Conservation (phyloP, 2,329 filamentous ascomycete species). For the Xylariaceae sp. region DNA sequence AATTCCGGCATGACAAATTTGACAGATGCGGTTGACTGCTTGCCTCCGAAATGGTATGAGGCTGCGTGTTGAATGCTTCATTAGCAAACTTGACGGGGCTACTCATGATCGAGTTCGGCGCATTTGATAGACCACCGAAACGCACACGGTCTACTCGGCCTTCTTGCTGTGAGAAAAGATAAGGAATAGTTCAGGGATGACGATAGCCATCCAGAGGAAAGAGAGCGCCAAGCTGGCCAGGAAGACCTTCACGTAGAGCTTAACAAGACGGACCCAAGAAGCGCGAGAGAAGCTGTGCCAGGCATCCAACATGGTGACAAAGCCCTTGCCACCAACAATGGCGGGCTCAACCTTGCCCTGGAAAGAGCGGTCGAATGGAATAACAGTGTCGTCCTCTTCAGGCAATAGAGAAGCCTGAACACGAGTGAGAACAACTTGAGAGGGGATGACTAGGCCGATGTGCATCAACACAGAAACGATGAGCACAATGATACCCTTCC, state of each 20-base stretch:
- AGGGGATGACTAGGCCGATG: conserved; percentile 67
- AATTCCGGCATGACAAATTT: too few relatives aligned
- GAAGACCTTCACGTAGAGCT: conserved; percentile 70
- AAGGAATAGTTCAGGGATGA: conserved; percentile 49
- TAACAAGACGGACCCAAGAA: conserved; percentile 68
- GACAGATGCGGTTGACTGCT: too few relatives aligned
- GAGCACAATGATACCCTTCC: conserved; percentile 44
- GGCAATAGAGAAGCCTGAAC: conserved; percentile 84
- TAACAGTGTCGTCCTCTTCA: conserved; percentile 75
- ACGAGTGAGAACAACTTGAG: conserved; percentile 71
- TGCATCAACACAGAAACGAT: conserved; percentile 45
- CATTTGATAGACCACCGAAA: too few relatives aligned
- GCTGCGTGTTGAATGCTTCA: too few relatives aligned
- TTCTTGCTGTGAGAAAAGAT: conserved; percentile 28
- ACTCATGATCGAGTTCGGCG: too few relatives aligned
- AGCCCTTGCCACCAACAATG: conserved; percentile 68
- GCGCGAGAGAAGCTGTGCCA: conserved; percentile 73
- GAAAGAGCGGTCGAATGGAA: conserved; percentile 87
- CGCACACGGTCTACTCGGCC: conserved; percentile 16
- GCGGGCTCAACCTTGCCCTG: conserved; percentile 71
- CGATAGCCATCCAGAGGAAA: conserved; percentile 41
- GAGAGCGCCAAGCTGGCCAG: conserved; percentile 46
- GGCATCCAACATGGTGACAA: conserved; percentile 67
- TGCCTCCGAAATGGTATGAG: too few relatives aligned
- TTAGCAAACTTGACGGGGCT: too few relatives aligned